Percentiles rank a stretch among this genome's conserved stretches.
These are phyloP conservation scores for Hyaloscypha finlandica DNA, from an alignment of 495 filamentous ascomycete genomes.

Conservation along the genomic window DNA sequence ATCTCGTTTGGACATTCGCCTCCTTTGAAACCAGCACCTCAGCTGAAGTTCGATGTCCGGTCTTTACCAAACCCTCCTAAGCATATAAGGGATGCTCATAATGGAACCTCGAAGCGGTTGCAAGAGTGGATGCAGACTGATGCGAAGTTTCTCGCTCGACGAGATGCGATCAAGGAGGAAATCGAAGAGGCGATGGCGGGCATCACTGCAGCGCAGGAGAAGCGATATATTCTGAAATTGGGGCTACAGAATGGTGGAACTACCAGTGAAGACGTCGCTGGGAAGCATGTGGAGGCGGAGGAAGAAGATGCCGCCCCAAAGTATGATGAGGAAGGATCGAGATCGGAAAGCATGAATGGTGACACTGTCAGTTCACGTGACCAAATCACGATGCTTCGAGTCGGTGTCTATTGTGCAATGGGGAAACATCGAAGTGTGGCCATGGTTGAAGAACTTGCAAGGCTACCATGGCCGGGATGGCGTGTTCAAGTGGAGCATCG, in stretches of 20 bases:
- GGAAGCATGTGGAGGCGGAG: neutral
- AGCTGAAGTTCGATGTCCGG: conserved; percentile 25
- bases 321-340: neutral
- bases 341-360: neutral
- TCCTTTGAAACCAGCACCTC: conserved; percentile 16
- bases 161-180: conserved; percentile 13
- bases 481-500: conserved; percentile 24
- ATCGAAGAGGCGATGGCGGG: conserved; percentile 9
- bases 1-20: conserved; percentile 21
- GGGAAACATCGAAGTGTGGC: conserved; percentile 27
- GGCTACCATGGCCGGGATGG: conserved; percentile 23
- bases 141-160: conserved; percentile 12
- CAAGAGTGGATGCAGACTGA: conserved; percentile 22
- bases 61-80: conserved; percentile 27
- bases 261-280: neutral
- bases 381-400: conserved; percentile 3
- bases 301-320: neutral
- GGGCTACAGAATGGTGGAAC: neutral
- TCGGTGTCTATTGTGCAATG: conserved; percentile 25
- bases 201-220: neutral
- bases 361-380: neutral
- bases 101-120: conserved; percentile 22
- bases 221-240: neutral
- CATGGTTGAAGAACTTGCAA: conserved; percentile 21
- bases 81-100: conserved; percentile 21